Conservation (phyloP, 768 basidiomycete species). For the Mycena epipterygia region DNA sequence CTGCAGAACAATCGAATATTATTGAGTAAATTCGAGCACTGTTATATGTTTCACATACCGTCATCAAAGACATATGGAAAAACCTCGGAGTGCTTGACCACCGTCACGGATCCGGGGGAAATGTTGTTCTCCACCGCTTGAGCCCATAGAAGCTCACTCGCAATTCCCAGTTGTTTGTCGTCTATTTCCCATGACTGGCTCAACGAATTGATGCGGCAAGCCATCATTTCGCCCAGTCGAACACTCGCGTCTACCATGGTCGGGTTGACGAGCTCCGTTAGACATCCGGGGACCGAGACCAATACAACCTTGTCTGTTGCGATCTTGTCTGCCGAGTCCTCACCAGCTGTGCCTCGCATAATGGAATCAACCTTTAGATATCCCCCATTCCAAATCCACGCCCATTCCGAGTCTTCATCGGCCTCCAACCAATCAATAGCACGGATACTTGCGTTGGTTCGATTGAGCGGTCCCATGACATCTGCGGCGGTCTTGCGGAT, state of each 20-base stretch:
- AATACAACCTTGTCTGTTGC: slow-evolving; percentile 14
- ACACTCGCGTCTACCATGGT: neutral
- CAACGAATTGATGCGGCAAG: neutral
- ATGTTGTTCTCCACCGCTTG: neutral
- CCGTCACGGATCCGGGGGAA: neutral
- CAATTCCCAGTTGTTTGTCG: slow-evolving; percentile 9
- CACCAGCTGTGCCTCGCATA: slow-evolving; percentile 8
- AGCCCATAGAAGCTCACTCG: slow-evolving; percentile 13
- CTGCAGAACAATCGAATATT: neutral
- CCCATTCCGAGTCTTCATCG: neutral
- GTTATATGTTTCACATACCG: too few species aligned
- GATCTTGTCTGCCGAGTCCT: slow-evolving; percentile 12
- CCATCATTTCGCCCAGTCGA: neutral
- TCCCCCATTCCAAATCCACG: slow-evolving; percentile 27
- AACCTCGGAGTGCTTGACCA: neutral
- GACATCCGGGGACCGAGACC: slow-evolving; percentile 9
- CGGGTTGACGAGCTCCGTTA: slow-evolving; percentile 18
- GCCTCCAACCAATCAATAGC: neutral
- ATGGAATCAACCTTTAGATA: slow-evolving; percentile 17
- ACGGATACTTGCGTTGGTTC: neutral
- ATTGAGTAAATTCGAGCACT: too few species aligned
- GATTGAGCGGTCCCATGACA: neutral
- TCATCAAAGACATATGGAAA: slow-evolving; percentile 24
- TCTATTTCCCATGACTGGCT: slow-evolving; percentile 19
- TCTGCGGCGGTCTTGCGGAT: neutral